Evolutionary conservation across 1,284 basidiomycete species (phyloP), one percentile per base, ranked within the genome.

Genomic region (Neonothopanus nambi): DNA sequence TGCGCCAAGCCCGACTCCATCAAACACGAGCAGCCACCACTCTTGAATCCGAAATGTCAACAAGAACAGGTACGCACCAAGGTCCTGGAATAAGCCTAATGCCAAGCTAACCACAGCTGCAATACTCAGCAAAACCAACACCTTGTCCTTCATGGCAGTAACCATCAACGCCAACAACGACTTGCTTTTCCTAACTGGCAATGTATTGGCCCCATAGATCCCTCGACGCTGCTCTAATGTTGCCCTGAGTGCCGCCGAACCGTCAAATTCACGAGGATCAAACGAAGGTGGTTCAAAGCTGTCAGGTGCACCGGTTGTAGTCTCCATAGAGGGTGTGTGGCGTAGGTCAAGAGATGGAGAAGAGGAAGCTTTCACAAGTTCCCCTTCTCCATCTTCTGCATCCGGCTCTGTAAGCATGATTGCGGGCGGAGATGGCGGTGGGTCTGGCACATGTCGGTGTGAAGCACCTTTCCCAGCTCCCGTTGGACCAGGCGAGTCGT

Each of bases 61-160:
- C 9, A 40, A 17, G n/a, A 1, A 21, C 21, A n/a, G 4, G 7
- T 7, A 51, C 49, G n/a, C 84, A 12, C 93, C 95, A 64, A 98
- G 89, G 65, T 94, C 92, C 67, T 95, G 89, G 73, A 98, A 98
- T 39, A 99, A 74, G 50, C 97, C 96, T 18, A 99, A 84, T 8
- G 94, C 94, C 41, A 99, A 80, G 3, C 96, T 98, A 43, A 99
- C 82, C 50, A 93, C 84, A 4, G 97, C 96, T 36, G 95, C 94
- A 63, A 98, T 82, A 28, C 89, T 91, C 41, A 98, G 81, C 49
- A 99, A 72, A 59, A 98, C 85, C 70, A 98, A 73, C 61, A 98
- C 92, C 76, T 95, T 98, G 73, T 98, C 96, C 72, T 96, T 93
- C 65, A 98, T 76, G 2, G 96, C 95, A 33, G 91, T 72, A 91